Conservation (phyloP, 805 yeast species). For the Zygotorulaspora chibaensis region DNA sequence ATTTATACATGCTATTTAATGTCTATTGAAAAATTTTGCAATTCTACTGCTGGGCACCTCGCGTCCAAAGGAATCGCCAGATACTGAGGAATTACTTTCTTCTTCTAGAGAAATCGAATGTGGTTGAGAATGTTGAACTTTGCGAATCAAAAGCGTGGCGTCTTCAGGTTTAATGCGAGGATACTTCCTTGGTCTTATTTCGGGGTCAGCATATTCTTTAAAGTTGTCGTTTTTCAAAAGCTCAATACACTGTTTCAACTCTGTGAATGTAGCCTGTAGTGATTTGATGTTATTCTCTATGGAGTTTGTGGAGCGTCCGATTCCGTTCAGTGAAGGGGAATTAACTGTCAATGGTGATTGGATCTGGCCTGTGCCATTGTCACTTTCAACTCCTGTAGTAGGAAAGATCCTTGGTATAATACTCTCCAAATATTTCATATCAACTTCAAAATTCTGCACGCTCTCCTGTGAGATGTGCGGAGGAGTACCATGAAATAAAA, state of each 20-base stretch:
- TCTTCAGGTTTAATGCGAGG: slow-evolving; percentile 71
- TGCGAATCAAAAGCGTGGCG: slow-evolving; percentile 57
- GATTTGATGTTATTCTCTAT: slow-evolving; percentile 42
- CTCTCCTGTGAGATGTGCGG: slow-evolving; percentile 49
- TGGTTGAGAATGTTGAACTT: slow-evolving; percentile 28
- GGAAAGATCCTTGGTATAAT: slow-evolving; percentile 38
- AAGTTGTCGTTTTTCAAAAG: slow-evolving; percentile 59
- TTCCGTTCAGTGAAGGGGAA: slow-evolving; percentile 20
- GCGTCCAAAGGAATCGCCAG: slow-evolving; percentile 8
- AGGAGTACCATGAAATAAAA: slow-evolving; percentile 51
- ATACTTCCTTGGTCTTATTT: slow-evolving; percentile 57
- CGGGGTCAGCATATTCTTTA: slow-evolving; percentile 58
- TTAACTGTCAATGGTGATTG: slow-evolving; percentile 21
- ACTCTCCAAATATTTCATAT: slow-evolving; percentile 69
- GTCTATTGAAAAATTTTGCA: slow-evolving; percentile 28
- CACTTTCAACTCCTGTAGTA: slow-evolving; percentile 14
- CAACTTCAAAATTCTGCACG: slow-evolving; percentile 75
- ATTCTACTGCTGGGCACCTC: slow-evolving; percentile 19
- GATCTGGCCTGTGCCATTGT: slow-evolving; percentile 18
- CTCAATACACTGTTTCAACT: slow-evolving; percentile 74
- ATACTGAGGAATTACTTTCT: slow-evolving; percentile 4
- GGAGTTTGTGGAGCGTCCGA: slow-evolving; percentile 19
- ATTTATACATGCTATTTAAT: slow-evolving; percentile 9
- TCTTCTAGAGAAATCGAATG: slow-evolving; percentile 7
- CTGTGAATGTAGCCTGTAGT: slow-evolving; percentile 68